Base-by-base conservation (phyloP, 805 yeast genomes). In the Metschnikowia lochheadii region DNA sequence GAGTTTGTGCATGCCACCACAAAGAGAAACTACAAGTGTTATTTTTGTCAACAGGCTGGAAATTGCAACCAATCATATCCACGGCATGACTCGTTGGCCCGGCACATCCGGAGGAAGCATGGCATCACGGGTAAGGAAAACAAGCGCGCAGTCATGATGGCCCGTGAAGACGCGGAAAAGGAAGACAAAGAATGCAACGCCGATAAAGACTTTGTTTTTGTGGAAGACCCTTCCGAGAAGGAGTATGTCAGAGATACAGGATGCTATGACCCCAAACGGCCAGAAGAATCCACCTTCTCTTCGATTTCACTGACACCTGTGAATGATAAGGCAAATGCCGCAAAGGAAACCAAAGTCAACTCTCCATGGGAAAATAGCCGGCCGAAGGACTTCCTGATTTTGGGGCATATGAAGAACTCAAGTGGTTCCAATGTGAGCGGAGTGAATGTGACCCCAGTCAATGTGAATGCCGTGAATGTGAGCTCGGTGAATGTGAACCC, bases 1-100 rank as follows among this genome's bases (percentile, higher is more conserved):
- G 78, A 73, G 53, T 73, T 72, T 60, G 77, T 73, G 20, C 78
- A 73, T 59, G 78, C 77, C 11, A 70, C 76, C 20, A 65, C 67
- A 47, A 73, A 72, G 57, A 69, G 67, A 49, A 67, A 73, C 13
- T 73, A 68, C 60, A 67, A 69, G 50, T 73, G 78, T 57, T 61
- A 68, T 11, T 73, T 71, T 49, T 73, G 78, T 56, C 41, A 36
- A 26, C 48, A 46, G n/a, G 59, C 70, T 23, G 55, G 63, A 40
- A 62, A 55, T 48, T 71, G 72, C 4, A 66, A 70, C 0, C 76
- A 72, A 54, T 66, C 73, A 50, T 73, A 73, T 51, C 77, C 77
- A 1, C 59, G 77, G 17, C 76, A 73, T 53, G 78, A 73, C 53
- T 71, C 76, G 11, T 60, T 73, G 40, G 74, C 78, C 1, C 62